These are phyloP conservation scores for Tothia fuscella DNA, from an alignment of 2,329 filamentous ascomycete species.

Conservation along the genomic window DNA sequence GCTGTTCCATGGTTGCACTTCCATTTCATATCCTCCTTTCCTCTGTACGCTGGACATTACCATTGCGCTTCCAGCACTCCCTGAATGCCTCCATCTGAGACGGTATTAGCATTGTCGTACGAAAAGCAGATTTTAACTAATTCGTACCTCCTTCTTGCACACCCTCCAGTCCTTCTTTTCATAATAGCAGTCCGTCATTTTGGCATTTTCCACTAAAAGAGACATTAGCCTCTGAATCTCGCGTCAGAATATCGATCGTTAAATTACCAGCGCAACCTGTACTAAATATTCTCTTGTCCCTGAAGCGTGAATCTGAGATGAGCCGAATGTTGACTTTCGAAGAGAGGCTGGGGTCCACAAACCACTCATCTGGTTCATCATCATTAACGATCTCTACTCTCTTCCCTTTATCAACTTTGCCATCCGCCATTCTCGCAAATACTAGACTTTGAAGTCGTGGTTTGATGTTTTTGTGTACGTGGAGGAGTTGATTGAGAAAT, in stretches of 20 bases:
- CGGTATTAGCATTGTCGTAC: slow-evolving; percentile 12
- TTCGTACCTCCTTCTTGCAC: slow-evolving; percentile 74
- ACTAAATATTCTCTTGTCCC: slow-evolving; percentile 96
- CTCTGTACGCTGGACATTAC: slow-evolving; percentile 73
- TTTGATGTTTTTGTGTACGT: too few relatives aligned
- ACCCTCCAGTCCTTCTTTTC: slow-evolving; percentile 92
- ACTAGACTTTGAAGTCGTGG: too few relatives aligned
- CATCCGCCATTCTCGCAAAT: slow-evolving; percentile 5
- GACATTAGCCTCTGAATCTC: slow-evolving; percentile 4
- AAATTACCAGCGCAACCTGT: slow-evolving; percentile 77
- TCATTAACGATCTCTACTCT: slow-evolving; percentile 44
- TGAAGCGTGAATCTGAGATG: slow-evolving; percentile 28
- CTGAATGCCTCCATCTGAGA: slow-evolving; percentile 77
- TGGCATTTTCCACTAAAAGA: slow-evolving; percentile 65
- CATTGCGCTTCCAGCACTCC: slow-evolving; percentile 81
- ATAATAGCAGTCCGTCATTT: slow-evolving; percentile 90
- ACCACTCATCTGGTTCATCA: slow-evolving; percentile 96
- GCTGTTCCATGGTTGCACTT: too few relatives aligned
- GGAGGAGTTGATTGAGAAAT: too few relatives aligned
- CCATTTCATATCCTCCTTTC: slow-evolving; percentile 52
- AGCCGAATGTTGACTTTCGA: neutral
- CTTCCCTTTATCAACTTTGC: slow-evolving; percentile 19
- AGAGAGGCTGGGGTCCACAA: slow-evolving; percentile 24
- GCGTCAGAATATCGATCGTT: neutral
- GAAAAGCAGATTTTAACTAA: slow-evolving; percentile 8